Base-by-base conservation (phyloP, 1,139 yeast genomes). In the Hemisphaericaspora xylanilytica region DNA sequence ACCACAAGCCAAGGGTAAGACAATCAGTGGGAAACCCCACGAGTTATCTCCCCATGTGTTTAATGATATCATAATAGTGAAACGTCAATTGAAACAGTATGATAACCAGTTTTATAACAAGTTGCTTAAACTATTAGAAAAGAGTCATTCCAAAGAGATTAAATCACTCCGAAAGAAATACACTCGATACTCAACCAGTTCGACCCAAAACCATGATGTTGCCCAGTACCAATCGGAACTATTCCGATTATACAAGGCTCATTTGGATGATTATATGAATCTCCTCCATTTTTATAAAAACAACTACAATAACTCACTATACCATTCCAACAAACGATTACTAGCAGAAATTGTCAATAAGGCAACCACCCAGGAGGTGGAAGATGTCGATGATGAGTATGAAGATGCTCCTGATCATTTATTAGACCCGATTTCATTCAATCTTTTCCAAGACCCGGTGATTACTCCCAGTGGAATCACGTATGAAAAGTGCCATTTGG, bases 391-490 rank as follows among this genome's bases (percentile, higher is more conserved):
- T n/a, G 18, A 14, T 11, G 13, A 25, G 18, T 15, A 22, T 12
- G 55, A 51, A 4, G 68, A 67, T 14, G 66, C 68, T 0, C 79
- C 79, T 0, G 77, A 70, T 25, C 59, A 58, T 38, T 51, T 71
- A 14, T 43, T 70, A 13, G 78, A 74, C 44, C 80, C 80, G 5
- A 70, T 74, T 20, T 67, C 77, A 2, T 71, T 68, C 50, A 65
- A 66, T 34, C 44, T 73, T 28, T 72, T 73, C 48, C 50, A 49
- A 27, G 71, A 74, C 33, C 80, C 80, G 0, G 80, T 74, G 5
- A 55, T 73, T n/a, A 61, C 75, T 11, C 75, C 75, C 10, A 65
- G 74, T 17, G 80, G 80, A 2, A 70, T 67, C 26, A 65, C 78
- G 2, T 74, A 69, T 49, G 80, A 74, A 45, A 60, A 66, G 39